Percentiles rank a stretch among this genome's conserved stretches.
Conservation (phyloP, 305 asterid genomes). For the Rubia peregrina region DNA sequence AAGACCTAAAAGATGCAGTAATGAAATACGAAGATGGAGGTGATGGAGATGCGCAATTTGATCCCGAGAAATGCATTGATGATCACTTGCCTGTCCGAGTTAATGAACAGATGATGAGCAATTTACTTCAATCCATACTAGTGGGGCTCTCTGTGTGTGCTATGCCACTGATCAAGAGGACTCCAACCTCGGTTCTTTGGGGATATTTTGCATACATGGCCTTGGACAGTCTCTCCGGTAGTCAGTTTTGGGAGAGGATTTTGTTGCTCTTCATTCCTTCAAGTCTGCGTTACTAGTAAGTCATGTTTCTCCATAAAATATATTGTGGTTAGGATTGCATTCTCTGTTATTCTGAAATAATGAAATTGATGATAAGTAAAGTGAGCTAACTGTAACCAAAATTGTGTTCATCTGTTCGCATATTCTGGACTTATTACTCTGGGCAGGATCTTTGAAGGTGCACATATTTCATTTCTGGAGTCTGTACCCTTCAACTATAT, state of each 20-base stretch:
- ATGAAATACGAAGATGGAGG: conserved; percentile 50
- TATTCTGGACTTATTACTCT: conserved; percentile 4
- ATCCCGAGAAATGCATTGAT: conserved; percentile 68
- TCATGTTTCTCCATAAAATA: conserved; percentile 1
- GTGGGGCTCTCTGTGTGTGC: conserved; percentile 57
- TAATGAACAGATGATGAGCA: conserved; percentile 86
- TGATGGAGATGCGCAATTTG: conserved; percentile 35
- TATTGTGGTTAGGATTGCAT: not conserved
- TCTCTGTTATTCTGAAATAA: too few species aligned
- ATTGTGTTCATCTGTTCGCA: not conserved
- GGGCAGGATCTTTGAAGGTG: conserved; percentile 61
- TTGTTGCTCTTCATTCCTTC: conserved; percentile 63
- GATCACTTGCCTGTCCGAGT: conserved; percentile 83
- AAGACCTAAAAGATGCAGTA: conserved; percentile 71
- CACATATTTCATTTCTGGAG: conserved; percentile 79
- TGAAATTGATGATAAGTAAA: too few species aligned
- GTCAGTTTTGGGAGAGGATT: conserved; percentile 90
- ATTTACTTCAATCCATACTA: conserved; percentile 66
- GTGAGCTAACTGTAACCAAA: not conserved
- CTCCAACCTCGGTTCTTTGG: conserved; percentile 91
- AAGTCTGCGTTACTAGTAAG: conserved; percentile 83
- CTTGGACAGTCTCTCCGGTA: conserved; percentile 84
- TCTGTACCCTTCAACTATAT: conserved; percentile 82
- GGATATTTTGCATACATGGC: conserved; percentile 98
- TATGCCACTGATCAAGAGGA: conserved; percentile 61